Conservation (phyloP, 202 grass and related monocot species). For the Panicum hallii region DNA sequence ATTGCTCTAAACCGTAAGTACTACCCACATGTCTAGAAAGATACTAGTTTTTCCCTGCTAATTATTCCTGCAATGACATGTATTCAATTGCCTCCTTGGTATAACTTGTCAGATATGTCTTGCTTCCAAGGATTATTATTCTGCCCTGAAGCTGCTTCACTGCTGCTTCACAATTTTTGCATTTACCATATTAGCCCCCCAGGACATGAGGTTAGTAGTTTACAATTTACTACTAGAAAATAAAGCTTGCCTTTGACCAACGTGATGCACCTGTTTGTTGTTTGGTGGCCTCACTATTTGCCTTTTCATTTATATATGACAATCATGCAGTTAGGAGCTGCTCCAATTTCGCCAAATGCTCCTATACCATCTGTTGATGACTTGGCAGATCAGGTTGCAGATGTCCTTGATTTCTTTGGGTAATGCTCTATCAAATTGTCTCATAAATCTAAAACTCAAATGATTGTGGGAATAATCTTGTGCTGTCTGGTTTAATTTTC, state of each 20-base stretch:
- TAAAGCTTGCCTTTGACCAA: slow-evolving; percentile 9
- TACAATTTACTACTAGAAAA: slow-evolving; percentile 27
- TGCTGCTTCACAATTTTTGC: slow-evolving; percentile 97
- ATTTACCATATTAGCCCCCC: slow-evolving; percentile 99
- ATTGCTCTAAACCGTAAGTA: slow-evolving; percentile 91
- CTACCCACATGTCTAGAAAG: slow-evolving; percentile 18
- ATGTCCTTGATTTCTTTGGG: slow-evolving; percentile 99
- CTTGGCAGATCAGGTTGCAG: slow-evolving; percentile 87
- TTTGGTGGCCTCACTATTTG: slow-evolving; percentile 42
- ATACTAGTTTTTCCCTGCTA: background rate
- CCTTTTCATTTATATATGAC: slow-evolving; percentile 49
- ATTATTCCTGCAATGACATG: slow-evolving; percentile 34
- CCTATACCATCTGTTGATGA: slow-evolving; percentile 86
- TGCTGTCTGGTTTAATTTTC: slow-evolving; percentile 39
- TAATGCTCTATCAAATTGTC: slow-evolving; percentile 47
- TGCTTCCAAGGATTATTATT: slow-evolving; percentile 99
- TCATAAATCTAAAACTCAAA: slow-evolving; percentile 1
- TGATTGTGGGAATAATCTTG: background rate
- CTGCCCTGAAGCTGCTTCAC: slow-evolving; percentile 85
- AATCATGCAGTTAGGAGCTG: slow-evolving; percentile 87
- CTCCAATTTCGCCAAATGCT: slow-evolving; percentile 72
- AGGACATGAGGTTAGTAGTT: slow-evolving; percentile 87
- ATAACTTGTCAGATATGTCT: slow-evolving; percentile 80
- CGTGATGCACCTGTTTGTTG: background rate
- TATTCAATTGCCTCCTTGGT: slow-evolving; percentile 23